These are phyloP conservation scores for Madurella fahalii DNA, from an alignment of 2,329 filamentous ascomycete genomes.

Conservation along the genomic window DNA sequence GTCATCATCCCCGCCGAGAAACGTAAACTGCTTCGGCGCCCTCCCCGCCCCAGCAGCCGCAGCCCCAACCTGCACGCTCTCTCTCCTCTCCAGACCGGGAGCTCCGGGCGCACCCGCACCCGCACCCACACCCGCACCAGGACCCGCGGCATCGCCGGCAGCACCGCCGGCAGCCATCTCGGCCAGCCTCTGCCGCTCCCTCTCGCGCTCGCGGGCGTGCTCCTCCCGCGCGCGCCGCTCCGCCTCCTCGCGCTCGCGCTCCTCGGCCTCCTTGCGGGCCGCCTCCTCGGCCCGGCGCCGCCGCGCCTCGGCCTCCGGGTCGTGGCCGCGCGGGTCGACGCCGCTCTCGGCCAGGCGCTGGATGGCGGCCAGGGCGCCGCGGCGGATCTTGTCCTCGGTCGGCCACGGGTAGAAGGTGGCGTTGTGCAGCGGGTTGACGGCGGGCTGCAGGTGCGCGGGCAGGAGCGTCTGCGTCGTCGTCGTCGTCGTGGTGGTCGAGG, in stretches of 20 bases:
- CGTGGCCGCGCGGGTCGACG: constrained; percentile 57
- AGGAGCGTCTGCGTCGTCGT: constrained; percentile 40
- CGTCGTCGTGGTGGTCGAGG: constrained; percentile 23
- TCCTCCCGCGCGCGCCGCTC: constrained; percentile 43
- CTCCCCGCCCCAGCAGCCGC: constrained; percentile 29
- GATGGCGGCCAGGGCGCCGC: constrained; percentile 61
- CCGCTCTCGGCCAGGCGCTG: constrained; percentile 60
- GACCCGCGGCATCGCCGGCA: too few relatives aligned
- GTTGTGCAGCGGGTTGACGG: constrained; percentile 53
- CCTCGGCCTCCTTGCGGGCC: constrained; percentile 48
- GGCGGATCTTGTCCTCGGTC: constrained; percentile 62
- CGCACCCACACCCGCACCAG: background rate
- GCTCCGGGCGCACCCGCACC: constrained; percentile 33
- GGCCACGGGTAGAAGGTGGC: constrained; percentile 75
- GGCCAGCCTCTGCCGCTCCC: constrained; percentile 40
- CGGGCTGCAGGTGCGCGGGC: constrained; percentile 45
- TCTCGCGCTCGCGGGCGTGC: constrained; percentile 44
- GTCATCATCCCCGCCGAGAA: constrained; percentile 45
- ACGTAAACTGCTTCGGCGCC: constrained; percentile 51
- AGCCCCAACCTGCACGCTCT: constrained; percentile 17
- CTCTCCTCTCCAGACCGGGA: constrained; percentile 18
- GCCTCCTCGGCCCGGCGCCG: constrained; percentile 49
- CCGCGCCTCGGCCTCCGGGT: constrained; percentile 53
- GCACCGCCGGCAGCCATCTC: constrained; percentile 26
- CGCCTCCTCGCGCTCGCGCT: constrained; percentile 35